Percentiles rank a stretch among this genome's conserved stretches.
Conservation (phyloP, 805 yeast species). For the Pichia manshurica region DNA sequence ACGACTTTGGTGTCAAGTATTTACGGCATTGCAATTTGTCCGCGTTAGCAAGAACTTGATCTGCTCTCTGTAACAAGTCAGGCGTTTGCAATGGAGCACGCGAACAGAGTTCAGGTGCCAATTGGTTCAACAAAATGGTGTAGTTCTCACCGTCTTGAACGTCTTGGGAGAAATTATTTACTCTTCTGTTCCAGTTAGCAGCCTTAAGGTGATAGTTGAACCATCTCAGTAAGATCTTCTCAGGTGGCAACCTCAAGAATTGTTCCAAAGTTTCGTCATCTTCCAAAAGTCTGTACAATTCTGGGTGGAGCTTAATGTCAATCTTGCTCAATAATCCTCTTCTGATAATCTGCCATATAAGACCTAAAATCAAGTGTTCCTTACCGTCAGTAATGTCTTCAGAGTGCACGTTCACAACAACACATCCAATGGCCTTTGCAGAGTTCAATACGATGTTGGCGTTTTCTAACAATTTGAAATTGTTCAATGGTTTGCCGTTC, state of each 20-base stretch:
- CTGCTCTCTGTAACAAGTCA: conserved; percentile 79
- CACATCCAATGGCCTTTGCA: conserved; percentile 98
- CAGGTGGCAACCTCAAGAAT: conserved; percentile 94
- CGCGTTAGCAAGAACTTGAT: conserved; percentile 77
- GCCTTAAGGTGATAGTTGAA: conserved; percentile 92
- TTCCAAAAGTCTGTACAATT: conserved; percentile 85
- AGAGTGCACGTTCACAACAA: conserved; percentile 95
- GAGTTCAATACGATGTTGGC: conserved; percentile 97
- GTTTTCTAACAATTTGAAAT: conserved; percentile 93
- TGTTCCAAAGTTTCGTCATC: conserved; percentile 97
- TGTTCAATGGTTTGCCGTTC: conserved; percentile 73
- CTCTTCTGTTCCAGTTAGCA: conserved; percentile 85
- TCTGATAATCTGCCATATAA: conserved; percentile 96
- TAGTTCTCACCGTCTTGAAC: conserved; percentile 94
- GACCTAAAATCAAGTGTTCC: conserved; percentile 84
- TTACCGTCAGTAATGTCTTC: conserved; percentile 92
- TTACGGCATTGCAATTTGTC: conserved; percentile 90
- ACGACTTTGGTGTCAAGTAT: conserved; percentile 86
- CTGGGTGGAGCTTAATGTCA: conserved; percentile 95
- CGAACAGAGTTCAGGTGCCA: conserved; percentile 79
- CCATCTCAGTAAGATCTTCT: conserved; percentile 95
- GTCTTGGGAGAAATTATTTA: conserved; percentile 78
- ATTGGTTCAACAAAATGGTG: conserved; percentile 81
- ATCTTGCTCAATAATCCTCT: conserved; percentile 92
- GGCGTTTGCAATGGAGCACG: conserved; percentile 72